Base-by-base conservation (phyloP, 1,284 basidiomycete genomes). In the Ganoderma resinaceum region DNA sequence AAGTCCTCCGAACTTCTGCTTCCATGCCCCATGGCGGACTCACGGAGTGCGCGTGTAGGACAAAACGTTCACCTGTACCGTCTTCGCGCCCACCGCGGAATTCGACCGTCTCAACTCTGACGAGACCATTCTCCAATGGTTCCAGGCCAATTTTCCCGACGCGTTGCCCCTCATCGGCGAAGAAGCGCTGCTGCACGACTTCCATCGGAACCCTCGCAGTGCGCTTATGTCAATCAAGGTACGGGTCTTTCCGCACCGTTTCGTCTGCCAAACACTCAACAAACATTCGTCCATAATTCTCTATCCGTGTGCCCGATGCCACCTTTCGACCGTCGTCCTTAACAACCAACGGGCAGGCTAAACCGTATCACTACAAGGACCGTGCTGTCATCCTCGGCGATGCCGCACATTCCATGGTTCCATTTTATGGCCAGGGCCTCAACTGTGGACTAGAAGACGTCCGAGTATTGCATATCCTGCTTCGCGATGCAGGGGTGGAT, bases 361-460 rank as follows among this genome's bases (percentile, higher is more conserved):
- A 87, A 68, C 96, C 96, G 53, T 96, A 97, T 80, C 94, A 97
- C 80, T 96, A 95, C 85, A 89, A 89, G 79, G 95, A 95, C 81
- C 89, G 95, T 75, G 95, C 88, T 63, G 86, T 99, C 46, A 87
- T 99, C 65, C 83, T 99, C 61, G 97, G 97, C 61, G 97, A 99
- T 80, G 92, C 97, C 42, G 95, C 96, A 7, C 97, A 99, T 81
- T 93, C 95, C 53, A 98, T 98, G 96, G 95, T 97, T 31, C 97
- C 97, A 61, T 99, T 99, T 83, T 99, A 97, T 80, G 97, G 96
- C 29, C 97, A 99, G 84, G 97, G 97, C 23, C 87, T 99, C 74
- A 99, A 99, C 79, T 98, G 97, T 78, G 97, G 97, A 12, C 87
- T 99, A 66, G 97, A 99, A 82, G 97, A 99, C 80, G 96, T 99